These are phyloP conservation scores for Hyphopichia buzzinii DNA, from an alignment of 1,139 yeast species.

Conservation along the genomic window DNA sequence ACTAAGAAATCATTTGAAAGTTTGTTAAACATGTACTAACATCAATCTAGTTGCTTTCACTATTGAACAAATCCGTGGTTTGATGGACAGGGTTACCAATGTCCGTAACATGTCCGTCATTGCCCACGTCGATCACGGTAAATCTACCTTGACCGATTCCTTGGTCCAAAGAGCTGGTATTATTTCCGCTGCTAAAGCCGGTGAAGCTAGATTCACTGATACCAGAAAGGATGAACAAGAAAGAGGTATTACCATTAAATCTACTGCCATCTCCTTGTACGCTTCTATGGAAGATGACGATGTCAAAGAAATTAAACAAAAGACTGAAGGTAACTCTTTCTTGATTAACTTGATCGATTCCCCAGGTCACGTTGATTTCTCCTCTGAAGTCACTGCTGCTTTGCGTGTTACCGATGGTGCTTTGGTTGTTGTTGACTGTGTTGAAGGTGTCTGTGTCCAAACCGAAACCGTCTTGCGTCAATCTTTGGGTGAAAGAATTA, in stretches of 20 bases:
- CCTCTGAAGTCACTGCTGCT: conserved; percentile 99
- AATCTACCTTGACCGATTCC: conserved; percentile 98
- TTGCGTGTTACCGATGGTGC: conserved; percentile 99
- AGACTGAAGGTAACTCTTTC: conserved; percentile 92
- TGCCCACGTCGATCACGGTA: conserved; percentile 99
- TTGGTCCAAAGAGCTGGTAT: conserved; percentile 99
- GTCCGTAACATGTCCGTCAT: conserved; percentile 99
- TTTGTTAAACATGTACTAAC: too few relatives aligned
- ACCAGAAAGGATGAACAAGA: conserved; percentile 99
- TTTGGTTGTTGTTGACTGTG: conserved; percentile 97
- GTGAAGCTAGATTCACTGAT: conserved; percentile 99
- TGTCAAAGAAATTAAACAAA: conserved; percentile 92
- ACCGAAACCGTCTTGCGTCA: conserved; percentile 99
- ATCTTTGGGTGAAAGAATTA: conserved; percentile 98
- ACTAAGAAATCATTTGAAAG: conserved; percentile 1
- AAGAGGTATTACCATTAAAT: conserved; percentile 99
- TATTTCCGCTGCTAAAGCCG: conserved; percentile 99
- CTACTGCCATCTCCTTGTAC: conserved; percentile 96
- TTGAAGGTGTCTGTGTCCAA: conserved; percentile 99
- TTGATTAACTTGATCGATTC: conserved; percentile 98
- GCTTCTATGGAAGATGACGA: conserved; percentile 90
- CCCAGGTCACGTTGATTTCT: conserved; percentile 99
- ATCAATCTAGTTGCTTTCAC: conserved; percentile 61
- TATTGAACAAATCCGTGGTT: conserved; percentile 93
- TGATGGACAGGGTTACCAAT: conserved; percentile 99